A percentile compares a stretch with the other conserved stretches of the same genome.
Conservation (phyloP, 78 protist species). For the Tieghemostelium lacteum region DNA sequence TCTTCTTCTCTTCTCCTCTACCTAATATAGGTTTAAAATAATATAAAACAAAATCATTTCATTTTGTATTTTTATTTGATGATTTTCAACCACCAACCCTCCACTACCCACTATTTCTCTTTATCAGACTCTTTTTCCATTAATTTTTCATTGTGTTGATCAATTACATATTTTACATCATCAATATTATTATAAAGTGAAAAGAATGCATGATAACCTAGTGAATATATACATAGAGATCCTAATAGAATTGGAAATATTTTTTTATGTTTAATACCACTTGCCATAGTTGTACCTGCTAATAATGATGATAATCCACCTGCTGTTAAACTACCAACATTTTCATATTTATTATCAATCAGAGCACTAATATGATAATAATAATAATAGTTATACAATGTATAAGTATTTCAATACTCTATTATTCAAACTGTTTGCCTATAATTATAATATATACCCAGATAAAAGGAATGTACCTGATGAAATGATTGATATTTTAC, state of each 20-base stretch:
- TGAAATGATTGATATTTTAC: constrained; percentile 31
- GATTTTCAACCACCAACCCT: too few relatives aligned
- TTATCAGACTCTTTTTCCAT: not conserved
- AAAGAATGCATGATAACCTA: constrained; percentile 69
- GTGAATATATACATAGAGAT: constrained; percentile 11
- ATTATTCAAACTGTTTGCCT: too few relatives aligned
- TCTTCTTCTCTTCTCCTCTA: too few relatives aligned
- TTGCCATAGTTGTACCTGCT: constrained; percentile 34
- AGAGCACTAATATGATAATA: not conserved
- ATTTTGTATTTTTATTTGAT: too few relatives aligned
- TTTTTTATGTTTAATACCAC: constrained; percentile 14
- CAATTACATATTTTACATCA: constrained; percentile 14
- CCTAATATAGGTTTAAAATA: too few relatives aligned
- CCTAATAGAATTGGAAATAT: constrained; percentile 40
- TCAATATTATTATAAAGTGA: constrained; percentile 30
- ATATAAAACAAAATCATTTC: too few relatives aligned
- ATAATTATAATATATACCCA: not conserved
- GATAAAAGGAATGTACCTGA: constrained; percentile 5
- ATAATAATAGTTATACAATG: too few relatives aligned
- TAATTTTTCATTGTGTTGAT: constrained; percentile 9
- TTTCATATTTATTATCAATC: constrained; percentile 8
- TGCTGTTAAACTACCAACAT: not conserved
- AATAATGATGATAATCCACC: constrained; percentile 37
- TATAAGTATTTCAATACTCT: not conserved
- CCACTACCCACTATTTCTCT: too few relatives aligned